A percentile compares a stretch with the other conserved stretches of the same genome.
Evolutionary conservation across 148 eudicot genomes (phyloP).

Genomic region (Bassia scoparia): DNA sequence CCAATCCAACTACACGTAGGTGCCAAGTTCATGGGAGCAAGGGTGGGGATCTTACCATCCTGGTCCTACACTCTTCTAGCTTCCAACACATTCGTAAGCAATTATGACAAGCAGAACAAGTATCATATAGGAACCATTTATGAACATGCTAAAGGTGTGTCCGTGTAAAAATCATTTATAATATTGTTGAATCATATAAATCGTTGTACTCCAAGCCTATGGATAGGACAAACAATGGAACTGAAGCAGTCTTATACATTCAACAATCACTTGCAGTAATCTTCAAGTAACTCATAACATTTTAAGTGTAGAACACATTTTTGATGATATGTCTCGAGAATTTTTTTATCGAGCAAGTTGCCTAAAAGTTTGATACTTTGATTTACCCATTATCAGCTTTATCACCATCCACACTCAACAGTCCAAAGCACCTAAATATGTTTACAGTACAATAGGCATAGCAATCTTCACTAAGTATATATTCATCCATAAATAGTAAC

Average conservation of each 20-base stretch:
- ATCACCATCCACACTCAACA: neutral
- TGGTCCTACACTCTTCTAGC: too few relatives aligned
- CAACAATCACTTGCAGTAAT: neutral
- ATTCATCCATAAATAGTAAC: too few relatives aligned
- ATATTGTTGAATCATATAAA: neutral
- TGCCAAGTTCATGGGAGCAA: too few relatives aligned
- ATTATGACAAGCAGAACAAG: neutral
- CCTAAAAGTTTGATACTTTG: neutral
- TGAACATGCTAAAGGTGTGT: neutral
- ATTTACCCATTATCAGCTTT: neutral
- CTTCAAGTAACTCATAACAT: neutral
- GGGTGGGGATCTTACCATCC: too few relatives aligned
- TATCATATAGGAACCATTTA: neutral
- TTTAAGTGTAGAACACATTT: neutral
- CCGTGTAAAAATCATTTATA: neutral
- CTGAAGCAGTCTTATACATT: neutral
- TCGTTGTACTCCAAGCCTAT: neutral
- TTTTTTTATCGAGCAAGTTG: too few relatives aligned
- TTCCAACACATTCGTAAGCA: too few relatives aligned
- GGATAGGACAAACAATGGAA: neutral
- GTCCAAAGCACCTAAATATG: neutral
- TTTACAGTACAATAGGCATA: neutral
- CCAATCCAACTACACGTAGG: too few relatives aligned
- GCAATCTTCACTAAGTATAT: too few relatives aligned
- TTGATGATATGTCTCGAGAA: too few relatives aligned